Conservation (phyloP, 208 protist genomes). For the Leishmania amazonensis region DNA sequence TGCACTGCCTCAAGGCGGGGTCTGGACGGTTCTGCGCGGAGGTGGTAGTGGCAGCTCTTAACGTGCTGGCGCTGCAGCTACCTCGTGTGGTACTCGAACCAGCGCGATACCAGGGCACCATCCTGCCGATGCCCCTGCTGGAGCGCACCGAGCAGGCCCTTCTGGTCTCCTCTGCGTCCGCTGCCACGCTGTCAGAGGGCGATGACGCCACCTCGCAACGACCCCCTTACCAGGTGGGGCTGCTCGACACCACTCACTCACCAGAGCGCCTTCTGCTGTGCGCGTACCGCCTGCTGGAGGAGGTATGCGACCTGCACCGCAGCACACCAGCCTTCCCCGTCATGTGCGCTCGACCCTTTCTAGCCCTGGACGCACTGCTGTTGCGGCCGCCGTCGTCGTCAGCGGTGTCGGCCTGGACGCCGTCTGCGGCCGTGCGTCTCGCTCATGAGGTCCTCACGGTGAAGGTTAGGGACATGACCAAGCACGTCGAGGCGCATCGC, state of each 20-base stretch:
- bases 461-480: constrained; percentile 28
- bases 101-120: constrained; percentile 54
- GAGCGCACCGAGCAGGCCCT: constrained; percentile 45
- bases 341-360: constrained; percentile 54
- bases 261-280: constrained; percentile 48
- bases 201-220: not conserved
- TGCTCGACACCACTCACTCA: constrained; percentile 38
- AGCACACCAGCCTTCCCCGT: constrained; percentile 54
- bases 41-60: constrained; percentile 63
- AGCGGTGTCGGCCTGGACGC: constrained; percentile 27
- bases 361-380: constrained; percentile 45
- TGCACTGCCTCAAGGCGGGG: constrained; percentile 34
- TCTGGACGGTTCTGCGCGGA: constrained; percentile 63
- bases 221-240: constrained; percentile 28
- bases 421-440: constrained; percentile 35
- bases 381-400: constrained; percentile 5
- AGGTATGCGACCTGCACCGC: constrained; percentile 50
- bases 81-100: constrained; percentile 57
- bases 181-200: not conserved
- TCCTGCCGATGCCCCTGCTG: constrained; percentile 65
- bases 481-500: constrained; percentile 39
- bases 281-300: constrained; percentile 65
- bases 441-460: constrained; percentile 52
- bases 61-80: constrained; percentile 77
- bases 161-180: constrained; percentile 14